Evolutionary conservation across 768 basidiomycete species (phyloP), one percentile per base, ranked within the genome.

Genomic region (Boletus eberwhitei): DNA sequence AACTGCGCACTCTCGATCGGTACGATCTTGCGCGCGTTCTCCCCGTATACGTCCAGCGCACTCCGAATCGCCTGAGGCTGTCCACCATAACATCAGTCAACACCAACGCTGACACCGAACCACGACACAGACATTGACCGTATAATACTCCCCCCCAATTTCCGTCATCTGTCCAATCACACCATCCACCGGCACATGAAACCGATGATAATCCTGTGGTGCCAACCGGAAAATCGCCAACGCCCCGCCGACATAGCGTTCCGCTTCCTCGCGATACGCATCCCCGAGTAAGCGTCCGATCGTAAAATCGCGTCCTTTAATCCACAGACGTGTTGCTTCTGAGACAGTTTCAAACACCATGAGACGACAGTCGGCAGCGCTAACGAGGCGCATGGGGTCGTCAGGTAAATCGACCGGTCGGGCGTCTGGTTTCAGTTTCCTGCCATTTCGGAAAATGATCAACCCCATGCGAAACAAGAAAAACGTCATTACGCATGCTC

Each of bases 161-260:
- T 88, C 80, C 7, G 82, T 85, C 84, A 94, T 92, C 34, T 76
- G 76, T 17, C 94, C 95, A 29, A 98, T 82, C 36, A 69, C 82
- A 0, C 94, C 93, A 56, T 91, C 90, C 21, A 95, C 89, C 0
- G 92, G 90, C 0, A 83, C 83, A 67, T 92, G 90, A 79, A 94
- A 97, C 1, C 95, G 87, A 71, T 98, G 95, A 64, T 98, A 98
- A 63, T 98, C 95, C 72, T 95, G 90, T 1, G 94, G 94, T 2
- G 94, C 94, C 19, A 97, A 75, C 17, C 95, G 78, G 74, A 98
- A 98, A 52, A 97, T 97, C 9, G 80, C 90, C 48, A 99, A 64
- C 1, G 88, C 85, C 6, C 97, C 96, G 9, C 90, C 90, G 2
- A 75, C 72, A 64, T 88, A 98, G 37, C 79, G 78, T 5, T 86